phyloP scores from a whole-genome alignment of 352 stramenopile genomes.

The Stephanocyclus meneghinianus region DNA sequence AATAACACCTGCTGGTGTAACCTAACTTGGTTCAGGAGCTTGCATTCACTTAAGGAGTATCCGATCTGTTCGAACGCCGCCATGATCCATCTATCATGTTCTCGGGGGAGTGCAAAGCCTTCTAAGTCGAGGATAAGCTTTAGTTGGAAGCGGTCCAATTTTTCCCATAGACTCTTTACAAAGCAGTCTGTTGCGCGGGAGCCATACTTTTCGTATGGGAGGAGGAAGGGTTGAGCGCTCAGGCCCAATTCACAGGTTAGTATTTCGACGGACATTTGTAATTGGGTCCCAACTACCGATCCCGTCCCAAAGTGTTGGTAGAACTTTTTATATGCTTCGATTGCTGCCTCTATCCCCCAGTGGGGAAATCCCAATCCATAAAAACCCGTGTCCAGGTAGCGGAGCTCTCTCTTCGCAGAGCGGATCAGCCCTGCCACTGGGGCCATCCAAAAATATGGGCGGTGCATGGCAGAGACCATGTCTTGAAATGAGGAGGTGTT shows the following conservation, averaged over 20 bases:
- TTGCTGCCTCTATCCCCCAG: conserved; percentile 7
- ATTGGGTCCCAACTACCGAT: background rate
- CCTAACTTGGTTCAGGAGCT: conserved; percentile 18
- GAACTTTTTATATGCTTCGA: conserved; percentile 11
- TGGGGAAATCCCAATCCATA: conserved; percentile 21
- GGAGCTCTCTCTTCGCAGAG: conserved; percentile 1
- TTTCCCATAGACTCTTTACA: conserved; percentile 29
- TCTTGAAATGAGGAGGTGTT: background rate
- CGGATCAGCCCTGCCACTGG: conserved; percentile 14
- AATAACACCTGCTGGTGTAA: conserved; percentile 26
- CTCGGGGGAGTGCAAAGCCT: background rate
- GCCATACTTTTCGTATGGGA: background rate
- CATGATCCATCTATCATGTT: conserved; percentile 33
- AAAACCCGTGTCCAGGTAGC: conserved; percentile 16
- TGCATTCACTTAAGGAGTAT: background rate
- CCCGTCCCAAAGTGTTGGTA: conserved; percentile 23
- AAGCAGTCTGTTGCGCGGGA: conserved; percentile 14
- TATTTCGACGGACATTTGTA: conserved; percentile 4
- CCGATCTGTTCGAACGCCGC: background rate
- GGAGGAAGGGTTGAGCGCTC: conserved; percentile 3
- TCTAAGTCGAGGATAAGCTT: conserved; percentile 5
- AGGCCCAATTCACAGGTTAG: conserved; percentile 25
- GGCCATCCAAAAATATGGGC: conserved; percentile 6
- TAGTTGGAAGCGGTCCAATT: conserved; percentile 19
- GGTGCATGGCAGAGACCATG: background rate